A percentile compares a stretch with the other conserved stretches of the same genome.
Conservation (phyloP, 257 asterid species). For the Handroanthus guayacan region DNA sequence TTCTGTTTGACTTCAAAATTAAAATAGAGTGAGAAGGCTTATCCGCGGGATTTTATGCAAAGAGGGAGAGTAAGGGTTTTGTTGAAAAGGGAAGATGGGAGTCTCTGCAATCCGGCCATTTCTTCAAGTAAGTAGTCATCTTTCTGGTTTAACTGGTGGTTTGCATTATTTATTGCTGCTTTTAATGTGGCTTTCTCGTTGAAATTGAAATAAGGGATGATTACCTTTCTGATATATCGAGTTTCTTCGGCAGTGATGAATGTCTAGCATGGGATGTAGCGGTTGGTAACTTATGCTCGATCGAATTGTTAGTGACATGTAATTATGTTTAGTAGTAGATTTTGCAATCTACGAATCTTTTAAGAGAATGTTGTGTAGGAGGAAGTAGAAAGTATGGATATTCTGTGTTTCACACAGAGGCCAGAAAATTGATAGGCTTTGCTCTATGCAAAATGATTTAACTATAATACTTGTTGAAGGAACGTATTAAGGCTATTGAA, state of each 20-base stretch:
- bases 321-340: background rate
- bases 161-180: background rate
- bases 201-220: background rate
- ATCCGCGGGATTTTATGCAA: constrained; percentile 98
- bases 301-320: background rate
- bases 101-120: constrained; percentile 73
- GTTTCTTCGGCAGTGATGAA: constrained; percentile 16
- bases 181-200: background rate
- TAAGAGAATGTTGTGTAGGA: background rate
- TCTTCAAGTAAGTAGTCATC: constrained; percentile 64
- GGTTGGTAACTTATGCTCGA: constrained; percentile 12
- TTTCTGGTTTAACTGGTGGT: background rate
- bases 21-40: constrained; percentile 83
- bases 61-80: constrained; percentile 91
- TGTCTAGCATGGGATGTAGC: background rate
- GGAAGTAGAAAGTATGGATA: background rate
- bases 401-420: background rate
- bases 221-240: constrained; percentile 13
- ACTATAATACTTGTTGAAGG: background rate
- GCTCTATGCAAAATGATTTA: background rate
- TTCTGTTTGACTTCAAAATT: constrained; percentile 5
- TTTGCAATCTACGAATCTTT: background rate
- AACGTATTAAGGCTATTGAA: background rate
- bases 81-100: constrained; percentile 89
- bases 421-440: background rate